A percentile compares a stretch with the other conserved stretches of the same genome.
These are phyloP conservation scores for Penicillium brevicompactum DNA, from an alignment of 2,329 filamentous ascomycete genomes.

Conservation along the genomic window DNA sequence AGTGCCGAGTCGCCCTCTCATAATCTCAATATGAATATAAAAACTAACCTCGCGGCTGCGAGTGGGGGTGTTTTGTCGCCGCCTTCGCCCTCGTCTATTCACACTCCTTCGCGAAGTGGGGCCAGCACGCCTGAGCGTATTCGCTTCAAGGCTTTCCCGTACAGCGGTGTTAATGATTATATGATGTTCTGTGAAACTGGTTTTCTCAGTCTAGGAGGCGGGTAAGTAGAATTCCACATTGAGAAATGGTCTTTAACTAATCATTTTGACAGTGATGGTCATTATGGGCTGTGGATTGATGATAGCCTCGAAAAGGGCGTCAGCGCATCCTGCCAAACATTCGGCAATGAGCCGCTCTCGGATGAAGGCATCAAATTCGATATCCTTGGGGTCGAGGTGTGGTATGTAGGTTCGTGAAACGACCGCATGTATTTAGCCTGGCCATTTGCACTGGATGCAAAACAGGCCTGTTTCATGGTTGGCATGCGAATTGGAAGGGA, in stretches of 20 bases:
- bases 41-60: constrained; percentile 26
- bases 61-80: constrained; percentile 27
- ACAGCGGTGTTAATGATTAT: constrained; percentile 94
- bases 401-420: constrained; percentile 71
- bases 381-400: constrained; percentile 86
- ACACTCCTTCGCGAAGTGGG: constrained; percentile 41
- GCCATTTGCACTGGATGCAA: constrained; percentile 4
- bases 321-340: constrained; percentile 82
- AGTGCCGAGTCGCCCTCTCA: constrained; percentile 19
- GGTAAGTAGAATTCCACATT: constrained; percentile 44
- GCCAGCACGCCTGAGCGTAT: constrained; percentile 71
- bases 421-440: not conserved
- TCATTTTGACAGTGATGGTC: constrained; percentile 62
- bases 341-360: constrained; percentile 91
- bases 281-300: constrained; percentile 92
- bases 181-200: constrained; percentile 88
- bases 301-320: constrained; percentile 81
- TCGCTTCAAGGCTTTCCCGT: constrained; percentile 95
- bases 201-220: constrained; percentile 84
- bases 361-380: constrained; percentile 93
- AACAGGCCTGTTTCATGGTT: not conserved
- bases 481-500: not conserved
- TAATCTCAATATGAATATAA: constrained; percentile 27
- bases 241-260: constrained; percentile 6
- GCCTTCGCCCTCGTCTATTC: constrained; percentile 26